Evolutionary conservation across 2,329 filamentous ascomycete genomes (phyloP).

Genomic region (Neonectria hederae): DNA sequence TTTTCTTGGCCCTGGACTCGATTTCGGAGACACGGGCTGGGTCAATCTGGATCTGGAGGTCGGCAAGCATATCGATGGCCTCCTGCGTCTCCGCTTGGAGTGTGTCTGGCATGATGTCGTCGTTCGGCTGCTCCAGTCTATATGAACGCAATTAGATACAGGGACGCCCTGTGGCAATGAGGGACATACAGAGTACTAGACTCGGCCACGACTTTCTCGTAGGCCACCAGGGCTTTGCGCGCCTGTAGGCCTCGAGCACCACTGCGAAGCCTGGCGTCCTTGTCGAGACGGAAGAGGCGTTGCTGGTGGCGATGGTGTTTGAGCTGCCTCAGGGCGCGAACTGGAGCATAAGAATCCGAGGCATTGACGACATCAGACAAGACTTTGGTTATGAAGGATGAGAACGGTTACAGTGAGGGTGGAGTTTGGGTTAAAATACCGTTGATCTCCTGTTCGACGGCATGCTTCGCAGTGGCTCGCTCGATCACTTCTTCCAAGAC

Average conservation of each 20-base stretch:
- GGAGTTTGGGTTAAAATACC: slow-evolving; percentile 48
- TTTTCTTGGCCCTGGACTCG: slow-evolving; percentile 72
- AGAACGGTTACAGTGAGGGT: neutral
- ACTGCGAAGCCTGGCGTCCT: slow-evolving; percentile 77
- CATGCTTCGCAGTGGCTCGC: slow-evolving; percentile 63
- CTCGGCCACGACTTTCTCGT: slow-evolving; percentile 73
- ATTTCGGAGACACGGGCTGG: slow-evolving; percentile 69
- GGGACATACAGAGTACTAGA: slow-evolving; percentile 60
- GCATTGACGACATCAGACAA: slow-evolving; percentile 69
- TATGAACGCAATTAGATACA: neutral
- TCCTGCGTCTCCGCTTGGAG: slow-evolving; percentile 74
- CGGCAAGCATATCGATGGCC: slow-evolving; percentile 74
- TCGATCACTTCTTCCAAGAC: slow-evolving; percentile 77
- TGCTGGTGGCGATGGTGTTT: slow-evolving; percentile 70
- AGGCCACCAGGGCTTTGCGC: slow-evolving; percentile 75
- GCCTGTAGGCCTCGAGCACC: slow-evolving; percentile 79
- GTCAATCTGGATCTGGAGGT: slow-evolving; percentile 74
- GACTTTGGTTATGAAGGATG: slow-evolving; percentile 48
- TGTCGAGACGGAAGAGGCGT: slow-evolving; percentile 74
- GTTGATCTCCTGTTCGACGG: slow-evolving; percentile 68
- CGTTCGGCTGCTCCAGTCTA: slow-evolving; percentile 61
- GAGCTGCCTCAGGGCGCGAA: slow-evolving; percentile 69
- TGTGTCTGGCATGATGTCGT: slow-evolving; percentile 64
- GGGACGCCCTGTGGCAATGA: neutral
- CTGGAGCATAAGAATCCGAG: slow-evolving; percentile 64